Evolutionary conservation across 179 eudicot genomes (phyloP), one percentile per base, ranked within the genome.

Genomic region (Camellia oleifera): DNA sequence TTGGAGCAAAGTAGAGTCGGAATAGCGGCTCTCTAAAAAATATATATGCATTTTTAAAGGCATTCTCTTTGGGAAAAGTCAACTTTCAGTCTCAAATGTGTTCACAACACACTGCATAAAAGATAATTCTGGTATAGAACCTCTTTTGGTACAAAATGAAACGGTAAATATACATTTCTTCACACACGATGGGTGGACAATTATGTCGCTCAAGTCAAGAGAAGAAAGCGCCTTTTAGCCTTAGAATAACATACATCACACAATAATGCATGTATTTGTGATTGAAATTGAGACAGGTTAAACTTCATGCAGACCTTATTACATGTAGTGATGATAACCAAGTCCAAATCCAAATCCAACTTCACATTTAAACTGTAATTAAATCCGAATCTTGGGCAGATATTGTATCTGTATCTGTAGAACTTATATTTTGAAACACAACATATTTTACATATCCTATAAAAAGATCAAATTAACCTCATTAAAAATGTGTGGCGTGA

Each of bases 211-310:
- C 75, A 50, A 20, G 44, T 52, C 44, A 50, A 52, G 44, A 72
- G 26, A 69, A 69, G 73, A 13, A 72, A 72, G 32, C 57, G n/a
- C 78, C 67, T 40, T 58, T 75, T 42, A 60, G 66, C 65, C 42
- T 15, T 17, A 18, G 77, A 58, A 62, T 13, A 15, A 58, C 68
- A 42, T 7, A 7, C 58, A 40, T 42, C 65, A 74, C n/a, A 44
- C 15, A 67, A 67, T n/a, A 26, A 6, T 14, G 18, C 48, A 32
- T 1, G 2, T 32, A 32, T 14, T 40, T 13, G 13, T 17, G 17
- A n/a, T 32, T 13, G 40, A 67, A 44, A 67, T 67, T 32, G 5
- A 32, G 42, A 67, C 71, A 40, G 42, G 71, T 76, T 17, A 46
- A 46, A 62, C 69, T 46, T 13, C 44, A 23, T n/a, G 40, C n/a